These are phyloP conservation scores for Alloascoidea hylecoeti DNA, from an alignment of 805 yeast species.

Conservation along the genomic window DNA sequence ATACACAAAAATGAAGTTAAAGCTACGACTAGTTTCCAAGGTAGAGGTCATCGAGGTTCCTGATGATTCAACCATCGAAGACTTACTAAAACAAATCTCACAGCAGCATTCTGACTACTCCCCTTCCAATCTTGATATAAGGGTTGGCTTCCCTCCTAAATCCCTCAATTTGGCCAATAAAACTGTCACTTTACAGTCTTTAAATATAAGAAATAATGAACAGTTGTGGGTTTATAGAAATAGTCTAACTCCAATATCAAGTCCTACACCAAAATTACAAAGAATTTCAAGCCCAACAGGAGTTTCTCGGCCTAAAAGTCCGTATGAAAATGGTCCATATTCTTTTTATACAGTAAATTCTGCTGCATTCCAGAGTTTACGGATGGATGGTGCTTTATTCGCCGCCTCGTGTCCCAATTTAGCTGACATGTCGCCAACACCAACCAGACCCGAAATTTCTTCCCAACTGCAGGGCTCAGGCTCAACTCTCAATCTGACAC, in stretches of 20 bases:
- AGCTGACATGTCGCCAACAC: background rate
- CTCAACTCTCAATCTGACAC: background rate
- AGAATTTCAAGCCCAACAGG: background rate
- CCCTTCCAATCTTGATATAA: constrained; percentile 17
- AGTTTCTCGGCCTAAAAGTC: background rate
- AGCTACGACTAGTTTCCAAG: background rate
- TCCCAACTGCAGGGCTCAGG: background rate
- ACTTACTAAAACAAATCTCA: background rate
- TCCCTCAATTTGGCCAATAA: constrained; percentile 18
- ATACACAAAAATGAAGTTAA: constrained; percentile 1
- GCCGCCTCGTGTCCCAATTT: constrained; percentile 1
- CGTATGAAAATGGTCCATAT: background rate
- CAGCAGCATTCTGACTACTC: background rate
- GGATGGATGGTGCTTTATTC: background rate
- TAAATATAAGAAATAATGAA: constrained; percentile 46
- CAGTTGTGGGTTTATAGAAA: constrained; percentile 27
- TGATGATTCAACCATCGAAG: background rate
- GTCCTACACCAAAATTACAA: constrained; percentile 3
- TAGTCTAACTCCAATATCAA: constrained; percentile 3
- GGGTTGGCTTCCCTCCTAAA: constrained; percentile 52
- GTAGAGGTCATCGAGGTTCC: background rate
- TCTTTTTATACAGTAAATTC: background rate
- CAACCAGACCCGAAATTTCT: background rate
- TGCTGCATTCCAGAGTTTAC: background rate
- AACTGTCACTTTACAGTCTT: constrained; percentile 16